A percentile compares a stretch with the other conserved stretches of the same genome.
Evolutionary conservation across 2,329 filamentous ascomycete genomes (phyloP).

Genomic region (Dryadomyces sulphureus): DNA sequence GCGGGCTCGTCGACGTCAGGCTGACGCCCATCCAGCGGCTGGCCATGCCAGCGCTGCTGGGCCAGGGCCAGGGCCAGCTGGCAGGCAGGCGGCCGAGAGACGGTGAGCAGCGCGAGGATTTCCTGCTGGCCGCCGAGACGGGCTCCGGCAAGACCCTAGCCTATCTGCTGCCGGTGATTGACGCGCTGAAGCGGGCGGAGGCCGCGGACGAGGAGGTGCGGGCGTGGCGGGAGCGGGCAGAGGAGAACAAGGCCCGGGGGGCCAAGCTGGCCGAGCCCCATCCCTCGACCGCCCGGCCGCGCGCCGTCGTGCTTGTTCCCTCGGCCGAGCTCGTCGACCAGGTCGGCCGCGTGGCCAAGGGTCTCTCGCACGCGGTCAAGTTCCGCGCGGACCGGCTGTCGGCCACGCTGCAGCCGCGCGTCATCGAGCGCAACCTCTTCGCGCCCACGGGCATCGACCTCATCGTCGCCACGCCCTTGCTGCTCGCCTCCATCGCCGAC

Average conservation of each 20-base stretch:
- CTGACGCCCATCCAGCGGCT: slow-evolving; percentile 85
- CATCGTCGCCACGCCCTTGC: slow-evolving; percentile 74
- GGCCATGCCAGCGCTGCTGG: slow-evolving; percentile 69
- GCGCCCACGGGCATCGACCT: slow-evolving; percentile 69
- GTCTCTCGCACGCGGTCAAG: slow-evolving; percentile 71
- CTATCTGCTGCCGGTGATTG: slow-evolving; percentile 71
- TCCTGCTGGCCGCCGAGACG: slow-evolving; percentile 85
- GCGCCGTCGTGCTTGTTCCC: slow-evolving; percentile 75
- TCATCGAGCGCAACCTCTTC: slow-evolving; percentile 78
- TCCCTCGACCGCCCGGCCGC: slow-evolving; percentile 63
- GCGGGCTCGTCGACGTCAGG: slow-evolving; percentile 56
- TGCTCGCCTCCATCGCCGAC: slow-evolving; percentile 76
- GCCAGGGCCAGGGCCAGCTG: slow-evolving; percentile 24
- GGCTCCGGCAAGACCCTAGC: slow-evolving; percentile 94
- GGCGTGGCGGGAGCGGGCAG: slow-evolving; percentile 38
- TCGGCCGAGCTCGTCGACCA: slow-evolving; percentile 86
- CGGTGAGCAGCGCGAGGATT: slow-evolving; percentile 28
- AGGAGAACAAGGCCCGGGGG: slow-evolving; percentile 42
- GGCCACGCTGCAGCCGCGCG: slow-evolving; percentile 56
- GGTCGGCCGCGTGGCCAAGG: slow-evolving; percentile 68
- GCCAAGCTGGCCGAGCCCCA: slow-evolving; percentile 44
- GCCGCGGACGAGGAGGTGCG: slow-evolving; percentile 41
- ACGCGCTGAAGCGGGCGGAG: slow-evolving; percentile 71
- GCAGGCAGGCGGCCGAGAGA: background rate
- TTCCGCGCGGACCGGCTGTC: slow-evolving; percentile 76